phyloP scores from a whole-genome alignment of 441 rosid species.

The Flueggea neowawraea region DNA sequence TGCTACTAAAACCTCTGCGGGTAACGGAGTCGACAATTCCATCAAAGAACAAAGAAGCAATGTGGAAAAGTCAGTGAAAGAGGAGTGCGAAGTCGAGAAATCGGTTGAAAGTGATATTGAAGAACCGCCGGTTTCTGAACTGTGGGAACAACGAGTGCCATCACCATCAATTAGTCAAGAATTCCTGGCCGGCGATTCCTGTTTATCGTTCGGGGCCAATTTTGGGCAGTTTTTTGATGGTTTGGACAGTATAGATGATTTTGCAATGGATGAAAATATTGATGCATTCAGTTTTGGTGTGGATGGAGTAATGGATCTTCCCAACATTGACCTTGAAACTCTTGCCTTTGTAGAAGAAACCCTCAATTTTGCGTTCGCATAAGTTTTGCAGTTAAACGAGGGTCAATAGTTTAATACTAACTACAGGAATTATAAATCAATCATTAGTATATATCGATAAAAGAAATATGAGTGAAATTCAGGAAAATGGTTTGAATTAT shows the following conservation, averaged over 20 bases:
- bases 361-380: slow-evolving; percentile 17
- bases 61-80: not conserved
- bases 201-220: slow-evolving; percentile 4
- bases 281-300: not conserved
- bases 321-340: slow-evolving; percentile 21
- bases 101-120: slow-evolving; percentile 3
- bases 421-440: no score
- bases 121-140: slow-evolving; percentile 14
- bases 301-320: slow-evolving; percentile 21
- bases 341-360: slow-evolving; percentile 32
- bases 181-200: slow-evolving; percentile 9
- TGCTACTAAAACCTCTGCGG: slow-evolving; percentile 10
- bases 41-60: slow-evolving; percentile 1
- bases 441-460: no score
- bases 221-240: slow-evolving; percentile 4
- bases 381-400: slow-evolving; percentile 15
- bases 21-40: slow-evolving; percentile 6
- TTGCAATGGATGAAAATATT: not conserved
- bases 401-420: not conserved
- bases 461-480: no score
- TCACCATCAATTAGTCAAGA: slow-evolving; percentile 17
- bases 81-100: not conserved
- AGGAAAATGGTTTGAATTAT: not conserved
- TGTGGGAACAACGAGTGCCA: slow-evolving; percentile 14
- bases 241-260: slow-evolving; percentile 8